A percentile compares a stretch with the other conserved stretches of the same genome.
These are phyloP conservation scores for Aspergillus kassunensis DNA, from an alignment of 495 filamentous ascomycete genomes.

Conservation along the genomic window DNA sequence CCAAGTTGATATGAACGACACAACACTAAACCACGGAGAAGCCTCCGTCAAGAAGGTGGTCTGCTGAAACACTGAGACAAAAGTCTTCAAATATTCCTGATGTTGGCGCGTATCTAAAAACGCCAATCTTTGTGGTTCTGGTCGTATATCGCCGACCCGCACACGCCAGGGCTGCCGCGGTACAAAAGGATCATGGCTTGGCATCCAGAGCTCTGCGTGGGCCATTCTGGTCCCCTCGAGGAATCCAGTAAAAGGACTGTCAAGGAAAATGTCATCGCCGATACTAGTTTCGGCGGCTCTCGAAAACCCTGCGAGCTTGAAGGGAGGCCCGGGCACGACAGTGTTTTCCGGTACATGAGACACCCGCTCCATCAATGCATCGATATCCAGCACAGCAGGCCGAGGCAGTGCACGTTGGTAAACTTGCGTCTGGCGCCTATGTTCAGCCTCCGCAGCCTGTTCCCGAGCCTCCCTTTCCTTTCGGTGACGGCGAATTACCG, in stretches of 20 bases:
- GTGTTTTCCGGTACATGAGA: conserved; percentile 32
- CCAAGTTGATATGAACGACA: no score
- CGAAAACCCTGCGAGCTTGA: neutral
- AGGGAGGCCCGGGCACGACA: neutral
- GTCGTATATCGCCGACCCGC: conserved; percentile 8
- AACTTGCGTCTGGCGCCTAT: conserved; percentile 80
- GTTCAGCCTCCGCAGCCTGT: conserved; percentile 69
- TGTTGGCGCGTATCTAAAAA: conserved; percentile 6
- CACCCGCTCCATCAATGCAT: conserved; percentile 60
- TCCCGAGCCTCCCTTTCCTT: conserved; percentile 64
- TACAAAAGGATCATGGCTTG: conserved; percentile 5
- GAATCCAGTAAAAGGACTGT: conserved; percentile 10
- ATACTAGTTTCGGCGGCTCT: conserved; percentile 5
- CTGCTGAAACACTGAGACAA: conserved; percentile 7
- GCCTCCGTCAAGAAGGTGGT: neutral
- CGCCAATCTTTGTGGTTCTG: neutral
- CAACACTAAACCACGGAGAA: conserved; percentile 4
- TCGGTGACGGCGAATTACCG: no score
- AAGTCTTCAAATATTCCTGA: conserved; percentile 5
- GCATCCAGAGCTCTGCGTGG: neutral
- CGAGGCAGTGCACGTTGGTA: conserved; percentile 81
- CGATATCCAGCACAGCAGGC: conserved; percentile 67
- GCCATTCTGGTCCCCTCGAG: neutral
- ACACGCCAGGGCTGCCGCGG: conserved; percentile 4
- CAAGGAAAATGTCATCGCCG: conserved; percentile 1